Conservation (phyloP, 2,329 filamentous ascomycete species). For the Talaromyces sp. region DNA sequence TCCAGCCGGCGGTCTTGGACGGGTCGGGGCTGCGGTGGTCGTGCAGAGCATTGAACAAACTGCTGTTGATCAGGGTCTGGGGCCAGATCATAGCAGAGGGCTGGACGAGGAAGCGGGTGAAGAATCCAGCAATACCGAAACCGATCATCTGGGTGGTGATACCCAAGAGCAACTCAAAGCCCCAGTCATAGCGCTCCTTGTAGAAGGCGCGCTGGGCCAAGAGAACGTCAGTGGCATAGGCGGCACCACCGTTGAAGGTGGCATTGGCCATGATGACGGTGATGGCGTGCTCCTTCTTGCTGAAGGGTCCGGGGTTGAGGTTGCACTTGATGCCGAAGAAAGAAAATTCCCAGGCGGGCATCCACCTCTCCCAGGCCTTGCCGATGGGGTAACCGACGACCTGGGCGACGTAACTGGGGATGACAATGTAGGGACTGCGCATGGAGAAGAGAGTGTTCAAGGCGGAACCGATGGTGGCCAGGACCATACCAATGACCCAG, state of each 20-base stretch:
- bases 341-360: conserved; percentile 32
- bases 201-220: conserved; percentile 68
- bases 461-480: conserved; percentile 58
- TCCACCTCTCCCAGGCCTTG: conserved; percentile 32
- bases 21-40: conserved; percentile 55
- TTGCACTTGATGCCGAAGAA: conserved; percentile 35
- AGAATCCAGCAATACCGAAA: conserved; percentile 64
- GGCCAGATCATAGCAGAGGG: conserved; percentile 71
- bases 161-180: conserved; percentile 62
- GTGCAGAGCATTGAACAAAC: conserved; percentile 69
- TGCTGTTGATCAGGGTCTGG: conserved; percentile 59
- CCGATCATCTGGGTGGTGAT: conserved; percentile 66
- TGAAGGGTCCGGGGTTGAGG: conserved; percentile 42
- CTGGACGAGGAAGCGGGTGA: conserved; percentile 55
- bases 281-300: conserved; percentile 44
- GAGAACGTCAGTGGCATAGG: conserved; percentile 70
- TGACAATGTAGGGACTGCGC: conserved; percentile 54
- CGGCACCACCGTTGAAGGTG: conserved; percentile 54
- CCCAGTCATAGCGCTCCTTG: conserved; percentile 61
- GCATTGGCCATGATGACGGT: conserved; percentile 57
- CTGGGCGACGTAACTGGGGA: conserved; percentile 60
- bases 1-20: conserved; percentile 56
- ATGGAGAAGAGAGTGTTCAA: conserved; percentile 56
- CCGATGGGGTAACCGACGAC: conserved; percentile 55
- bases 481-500: conserved; percentile 57